Conservation (phyloP, 306 rosid species). For the Sophora flavescens region DNA sequence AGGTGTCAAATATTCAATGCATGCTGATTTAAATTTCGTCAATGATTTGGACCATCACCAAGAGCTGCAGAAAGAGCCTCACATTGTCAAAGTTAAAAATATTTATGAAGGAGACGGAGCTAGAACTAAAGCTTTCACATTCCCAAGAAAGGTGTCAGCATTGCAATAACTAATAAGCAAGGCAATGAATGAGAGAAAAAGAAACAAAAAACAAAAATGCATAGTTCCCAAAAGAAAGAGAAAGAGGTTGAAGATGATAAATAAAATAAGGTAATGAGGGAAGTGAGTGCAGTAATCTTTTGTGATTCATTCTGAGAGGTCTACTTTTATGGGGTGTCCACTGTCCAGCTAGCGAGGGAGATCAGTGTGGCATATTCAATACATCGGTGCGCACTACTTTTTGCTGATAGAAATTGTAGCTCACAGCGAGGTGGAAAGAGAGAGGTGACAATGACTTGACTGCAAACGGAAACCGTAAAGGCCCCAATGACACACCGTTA, state of each 20-base stretch:
- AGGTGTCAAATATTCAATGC: not conserved
- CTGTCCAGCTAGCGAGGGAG: constrained; percentile 8
- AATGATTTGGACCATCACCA: not conserved
- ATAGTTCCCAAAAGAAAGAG: constrained; percentile 46
- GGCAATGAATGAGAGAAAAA: constrained; percentile 9
- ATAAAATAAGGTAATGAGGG: constrained; percentile 43
- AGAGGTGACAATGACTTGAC: constrained; percentile 89
- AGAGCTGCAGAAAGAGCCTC: constrained; percentile 15
- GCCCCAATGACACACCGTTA: constrained; percentile 50
- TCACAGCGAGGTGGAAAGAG: constrained; percentile 43
- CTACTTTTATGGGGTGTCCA: constrained; percentile 46
- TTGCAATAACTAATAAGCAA: not conserved
- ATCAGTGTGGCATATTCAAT: constrained; percentile 19
- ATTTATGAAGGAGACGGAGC: not conserved
- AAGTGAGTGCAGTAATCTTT: constrained; percentile 44
- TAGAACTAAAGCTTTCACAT: constrained; percentile 22
- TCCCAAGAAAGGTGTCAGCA: constrained; percentile 36
- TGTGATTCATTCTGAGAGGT: constrained; percentile 47
- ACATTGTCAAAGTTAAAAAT: not conserved
- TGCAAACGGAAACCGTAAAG: constrained; percentile 81
- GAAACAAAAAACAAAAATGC: constrained; percentile 19
- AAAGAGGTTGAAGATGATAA: constrained; percentile 41
- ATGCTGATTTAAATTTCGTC: not conserved
- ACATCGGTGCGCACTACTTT: constrained; percentile 67
- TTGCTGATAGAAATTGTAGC: constrained; percentile 67